A percentile compares a stretch with the other conserved stretches of the same genome.
These are phyloP conservation scores for Mycena indigotica DNA, from an alignment of 768 basidiomycete species.

Conservation along the genomic window DNA sequence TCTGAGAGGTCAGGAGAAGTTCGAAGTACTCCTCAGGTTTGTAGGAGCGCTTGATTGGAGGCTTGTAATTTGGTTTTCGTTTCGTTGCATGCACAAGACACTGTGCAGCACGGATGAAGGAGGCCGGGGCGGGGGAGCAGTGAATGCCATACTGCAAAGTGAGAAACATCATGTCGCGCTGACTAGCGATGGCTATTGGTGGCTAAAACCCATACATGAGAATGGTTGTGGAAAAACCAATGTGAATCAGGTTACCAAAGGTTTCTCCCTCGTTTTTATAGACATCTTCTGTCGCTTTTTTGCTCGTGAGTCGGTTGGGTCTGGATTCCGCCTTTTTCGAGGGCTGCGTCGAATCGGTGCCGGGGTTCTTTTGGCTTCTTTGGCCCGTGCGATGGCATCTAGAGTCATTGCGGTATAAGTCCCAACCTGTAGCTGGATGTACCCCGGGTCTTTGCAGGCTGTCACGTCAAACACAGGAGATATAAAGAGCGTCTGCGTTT, in stretches of 20 bases:
- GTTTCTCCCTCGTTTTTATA: not conserved
- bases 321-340: not conserved
- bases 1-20: slow-evolving; percentile 14
- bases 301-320: not conserved
- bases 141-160: not conserved
- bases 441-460: not conserved
- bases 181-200: not conserved
- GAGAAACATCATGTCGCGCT: not conserved
- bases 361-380: not conserved
- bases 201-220: not conserved
- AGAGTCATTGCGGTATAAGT: not conserved
- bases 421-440: not conserved
- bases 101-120: not conserved
- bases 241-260: not conserved
- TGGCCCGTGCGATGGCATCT: not conserved
- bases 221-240: too few species aligned
- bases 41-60: slow-evolving; percentile 6
- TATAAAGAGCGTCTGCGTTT: slow-evolving; percentile 17
- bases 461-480: slow-evolving; percentile 9
- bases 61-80: not conserved
- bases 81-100: not conserved
- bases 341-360: not conserved
- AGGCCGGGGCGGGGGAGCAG: not conserved
- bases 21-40: slow-evolving; percentile 9
- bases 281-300: not conserved